Evolutionary conservation across 106 monocot species (phyloP).

Genomic region (Phalaenopsis equestris): DNA sequence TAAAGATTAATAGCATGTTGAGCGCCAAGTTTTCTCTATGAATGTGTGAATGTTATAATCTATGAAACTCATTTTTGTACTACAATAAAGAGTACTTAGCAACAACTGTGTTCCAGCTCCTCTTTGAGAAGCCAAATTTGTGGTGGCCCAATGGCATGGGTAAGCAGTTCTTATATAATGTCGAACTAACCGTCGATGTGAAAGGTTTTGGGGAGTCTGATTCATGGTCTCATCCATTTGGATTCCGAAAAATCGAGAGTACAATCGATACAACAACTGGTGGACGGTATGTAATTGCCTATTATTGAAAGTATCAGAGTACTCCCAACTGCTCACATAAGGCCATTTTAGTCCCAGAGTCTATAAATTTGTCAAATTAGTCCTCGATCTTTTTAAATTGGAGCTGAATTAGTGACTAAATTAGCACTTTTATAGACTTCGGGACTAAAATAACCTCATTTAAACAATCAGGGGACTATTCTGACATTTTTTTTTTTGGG

Average conservation of each 20-base stretch:
- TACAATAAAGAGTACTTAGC: slow-evolving; percentile 20
- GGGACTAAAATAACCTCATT: too few species aligned
- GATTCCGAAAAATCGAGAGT: slow-evolving; percentile 89
- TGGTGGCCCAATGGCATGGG: slow-evolving; percentile 99
- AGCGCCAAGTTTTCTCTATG: background rate
- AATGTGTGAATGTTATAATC: background rate
- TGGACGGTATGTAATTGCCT: slow-evolving; percentile 53
- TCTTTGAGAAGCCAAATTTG: slow-evolving; percentile 91
- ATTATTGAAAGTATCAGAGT: background rate
- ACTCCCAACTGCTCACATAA: background rate
- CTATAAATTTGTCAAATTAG: too few species aligned
- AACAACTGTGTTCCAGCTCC: slow-evolving; percentile 36
- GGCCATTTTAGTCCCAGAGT: too few species aligned
- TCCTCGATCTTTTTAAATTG: too few species aligned
- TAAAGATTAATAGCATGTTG: background rate
- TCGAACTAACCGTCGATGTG: slow-evolving; percentile 63
- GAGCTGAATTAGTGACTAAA: too few species aligned
- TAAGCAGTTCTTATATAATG: slow-evolving; percentile 78
- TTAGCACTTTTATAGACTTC: too few species aligned
- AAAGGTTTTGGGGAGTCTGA: slow-evolving; percentile 95
- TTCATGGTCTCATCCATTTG: slow-evolving; percentile 81
- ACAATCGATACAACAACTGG: slow-evolving; percentile 74
- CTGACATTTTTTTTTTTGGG: background rate
- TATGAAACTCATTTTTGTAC: slow-evolving; percentile 1
- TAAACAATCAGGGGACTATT: too few species aligned